phyloP scores from a whole-genome alignment of 805 yeast genomes.

The Myxozyma lipomycoides region DNA sequence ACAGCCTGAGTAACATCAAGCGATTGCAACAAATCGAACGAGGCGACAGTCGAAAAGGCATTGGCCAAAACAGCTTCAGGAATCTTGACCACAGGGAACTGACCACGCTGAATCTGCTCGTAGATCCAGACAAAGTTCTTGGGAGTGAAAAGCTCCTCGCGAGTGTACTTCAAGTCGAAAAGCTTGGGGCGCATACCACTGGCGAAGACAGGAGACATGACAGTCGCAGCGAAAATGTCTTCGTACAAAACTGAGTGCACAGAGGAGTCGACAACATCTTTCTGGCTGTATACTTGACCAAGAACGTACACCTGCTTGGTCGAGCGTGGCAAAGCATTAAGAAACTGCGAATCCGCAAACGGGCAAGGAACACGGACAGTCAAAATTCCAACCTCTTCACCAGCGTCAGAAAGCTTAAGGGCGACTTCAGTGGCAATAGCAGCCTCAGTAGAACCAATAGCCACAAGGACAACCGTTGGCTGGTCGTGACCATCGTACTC shows the following conservation, averaged over 20 bases:
- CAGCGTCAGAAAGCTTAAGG: slow-evolving; percentile 36
- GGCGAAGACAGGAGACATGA: slow-evolving; percentile 37
- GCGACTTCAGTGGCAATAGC: slow-evolving; percentile 50
- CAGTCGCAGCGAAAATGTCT: slow-evolving; percentile 70
- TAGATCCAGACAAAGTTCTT: slow-evolving; percentile 24
- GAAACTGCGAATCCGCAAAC: slow-evolving; percentile 61
- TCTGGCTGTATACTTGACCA: slow-evolving; percentile 48
- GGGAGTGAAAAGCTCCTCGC: slow-evolving; percentile 23
- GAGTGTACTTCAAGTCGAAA: slow-evolving; percentile 36
- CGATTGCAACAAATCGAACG: slow-evolving; percentile 34
- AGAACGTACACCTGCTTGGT: slow-evolving; percentile 61
- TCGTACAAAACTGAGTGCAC: slow-evolving; percentile 52
- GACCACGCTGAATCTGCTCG: slow-evolving; percentile 26
- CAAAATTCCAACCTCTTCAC: slow-evolving; percentile 56
- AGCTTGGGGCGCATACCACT: slow-evolving; percentile 29
- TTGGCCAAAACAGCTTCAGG: slow-evolving; percentile 27
- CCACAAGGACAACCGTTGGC: slow-evolving; percentile 73
- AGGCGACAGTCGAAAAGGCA: slow-evolving; percentile 29
- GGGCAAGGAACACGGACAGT: slow-evolving; percentile 77
- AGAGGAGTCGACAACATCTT: slow-evolving; percentile 34
- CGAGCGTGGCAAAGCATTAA: slow-evolving; percentile 53
- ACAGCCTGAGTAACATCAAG: slow-evolving; percentile 45
- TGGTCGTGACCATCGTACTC: slow-evolving; percentile 62
- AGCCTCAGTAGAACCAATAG: slow-evolving; percentile 70
- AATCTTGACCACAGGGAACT: slow-evolving; percentile 25